Evolutionary conservation across 257 asterid species (phyloP), one percentile per base, ranked within the genome.

Genomic region (Scutellaria barbata): DNA sequence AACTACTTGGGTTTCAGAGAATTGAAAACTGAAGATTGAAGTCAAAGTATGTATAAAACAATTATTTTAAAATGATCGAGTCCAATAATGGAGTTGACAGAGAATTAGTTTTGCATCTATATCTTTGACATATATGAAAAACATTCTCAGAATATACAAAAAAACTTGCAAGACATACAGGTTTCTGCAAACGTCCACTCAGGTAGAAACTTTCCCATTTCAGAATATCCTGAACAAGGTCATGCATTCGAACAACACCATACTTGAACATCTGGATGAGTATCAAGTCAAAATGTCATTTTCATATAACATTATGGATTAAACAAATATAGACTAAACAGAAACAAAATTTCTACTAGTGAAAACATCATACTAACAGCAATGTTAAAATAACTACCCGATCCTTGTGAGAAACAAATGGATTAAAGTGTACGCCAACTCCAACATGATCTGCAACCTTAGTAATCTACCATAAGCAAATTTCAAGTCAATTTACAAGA

Each of bases 111-210:
- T 66, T 16, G 65, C 63, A 62, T 63, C 48, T 45, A 64, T n/a
- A 69, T 8, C 14, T 54, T 18, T 14, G 45, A 72, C 5, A 71
- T 30, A 41, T 43, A 39, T 8, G 17, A 62, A 1, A 43, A 79
- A 12, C 6, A 45, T 35, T 12, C 74, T 42, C 20, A 20, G 5
- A 63, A 20, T 40, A 22, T 52, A 72, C 7, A 65, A 65, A 37
- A 46, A 60, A 5, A 62, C 33, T 47, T 46, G 43, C 41, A 17
- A 65, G 33, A 61, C 87, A 68, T 86, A 89, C 98, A 8, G 96
- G 98, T 85, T 90, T 93, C 76, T 90, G 97, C 77, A 90, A 67
- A 72, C 97, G 97, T 53, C 98, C 97, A 71, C 97, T 84, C 48
- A 89, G 78, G 78, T 93, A 93, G 71, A 89, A 90, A 68, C 84